Evolutionary conservation across 169 alveolate species (phyloP).

Genomic region (Plasmodium fragile): DNA sequence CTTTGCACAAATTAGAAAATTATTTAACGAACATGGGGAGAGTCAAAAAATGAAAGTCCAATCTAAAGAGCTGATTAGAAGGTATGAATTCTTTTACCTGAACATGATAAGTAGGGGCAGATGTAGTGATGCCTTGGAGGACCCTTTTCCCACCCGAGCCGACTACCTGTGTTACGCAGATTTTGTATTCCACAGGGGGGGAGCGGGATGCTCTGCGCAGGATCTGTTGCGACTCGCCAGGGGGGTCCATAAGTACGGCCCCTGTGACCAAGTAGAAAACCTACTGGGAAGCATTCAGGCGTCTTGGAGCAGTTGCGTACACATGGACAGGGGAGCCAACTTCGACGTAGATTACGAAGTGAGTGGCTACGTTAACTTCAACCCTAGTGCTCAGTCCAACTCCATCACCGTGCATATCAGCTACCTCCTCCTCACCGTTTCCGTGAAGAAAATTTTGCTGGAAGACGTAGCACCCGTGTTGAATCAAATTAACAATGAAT

Average conservation of each 20-base stretch:
- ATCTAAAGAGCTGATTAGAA: neutral
- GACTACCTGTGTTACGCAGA: conserved; percentile 24
- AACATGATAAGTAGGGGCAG: conserved; percentile 14
- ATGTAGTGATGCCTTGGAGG: neutral
- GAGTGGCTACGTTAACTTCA: neutral
- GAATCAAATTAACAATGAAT: neutral
- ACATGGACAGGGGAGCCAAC: too few relatives aligned
- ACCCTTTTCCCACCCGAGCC: neutral
- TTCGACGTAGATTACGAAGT: neutral
- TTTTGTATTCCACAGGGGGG: neutral
- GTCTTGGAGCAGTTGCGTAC: neutral
- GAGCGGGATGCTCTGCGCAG: conserved; percentile 7
- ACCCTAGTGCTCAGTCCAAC: neutral
- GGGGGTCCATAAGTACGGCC: neutral
- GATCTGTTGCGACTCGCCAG: conserved; percentile 34
- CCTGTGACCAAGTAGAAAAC: neutral
- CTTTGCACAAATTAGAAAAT: neutral
- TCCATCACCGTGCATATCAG: neutral
- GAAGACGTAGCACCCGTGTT: conserved; percentile 13
- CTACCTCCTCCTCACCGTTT: conserved; percentile 33
- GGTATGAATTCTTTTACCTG: conserved; percentile 38
- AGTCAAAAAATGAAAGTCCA: neutral
- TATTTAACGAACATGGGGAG: neutral
- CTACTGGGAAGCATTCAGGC: conserved; percentile 3
- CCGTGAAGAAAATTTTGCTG: neutral